Base-by-base conservation (phyloP, 768 basidiomycete genomes). In the Rubroboletus satanas region DNA sequence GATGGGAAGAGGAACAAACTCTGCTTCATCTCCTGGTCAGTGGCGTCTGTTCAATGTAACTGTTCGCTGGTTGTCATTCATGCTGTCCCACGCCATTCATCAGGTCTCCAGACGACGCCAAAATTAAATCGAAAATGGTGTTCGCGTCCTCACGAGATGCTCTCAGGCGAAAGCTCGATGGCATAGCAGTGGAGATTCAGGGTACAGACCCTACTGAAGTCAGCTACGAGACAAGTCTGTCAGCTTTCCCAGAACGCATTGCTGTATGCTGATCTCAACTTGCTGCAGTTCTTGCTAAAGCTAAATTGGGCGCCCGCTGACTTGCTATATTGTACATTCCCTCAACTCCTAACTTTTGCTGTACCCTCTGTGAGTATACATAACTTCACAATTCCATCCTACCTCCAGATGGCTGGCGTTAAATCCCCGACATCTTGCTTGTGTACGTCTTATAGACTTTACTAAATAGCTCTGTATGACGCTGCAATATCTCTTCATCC, bases 111-210 rank as follows among this genome's bases (percentile, higher is more conserved):
- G 94, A 97, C 64, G 71, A 68, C 21, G 85, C 93, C 42, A 89
- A 83, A 77, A 78, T 96, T 71, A 94, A 85, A 76, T 73, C 80
- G 68, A 98, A 95, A 87, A 98, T 98, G 95, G 67, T 97, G 63
- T 89, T 82, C 73, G 88, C 96, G n/a, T 85, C 92, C 23, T 98
- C 96, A 49, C 88, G 85, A 69, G 90, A 93, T 14, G 88, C 87
- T 6, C 73, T 99, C 52, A 82, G 83, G 66, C 81, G 80, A 55
- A 66, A 78, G 31, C 81, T 98, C 21, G 82, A 81, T n/a, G 96
- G 95, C 42, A 81, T 97, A 65, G 76, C 81, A 2, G 58, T 81
- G 46, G 94, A 98, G 73, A 80, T 98, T 58, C 95, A 98, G 73
- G 95, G 82, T 52, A 94, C 90, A 46, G 92, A 91, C 37, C 71